Conservation (phyloP, 164 flowering plant genomes). For the Tinospora cordifolia region DNA sequence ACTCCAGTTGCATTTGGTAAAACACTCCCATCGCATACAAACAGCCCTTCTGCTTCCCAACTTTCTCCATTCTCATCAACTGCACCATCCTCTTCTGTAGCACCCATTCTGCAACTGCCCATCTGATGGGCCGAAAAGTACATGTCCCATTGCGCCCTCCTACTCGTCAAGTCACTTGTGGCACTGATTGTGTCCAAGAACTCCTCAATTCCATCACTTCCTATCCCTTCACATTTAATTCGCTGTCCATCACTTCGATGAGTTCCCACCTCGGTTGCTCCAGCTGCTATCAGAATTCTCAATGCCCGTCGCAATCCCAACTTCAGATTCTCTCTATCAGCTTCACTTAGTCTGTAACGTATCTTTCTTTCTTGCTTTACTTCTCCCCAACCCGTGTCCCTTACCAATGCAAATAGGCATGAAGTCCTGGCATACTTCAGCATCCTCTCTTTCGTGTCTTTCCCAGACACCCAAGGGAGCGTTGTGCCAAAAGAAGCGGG, state of each 20-base stretch:
- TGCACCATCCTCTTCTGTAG: slow-evolving; percentile 25
- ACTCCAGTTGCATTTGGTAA: slow-evolving; percentile 39
- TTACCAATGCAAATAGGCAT: slow-evolving; percentile 26
- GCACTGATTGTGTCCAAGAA: slow-evolving; percentile 25
- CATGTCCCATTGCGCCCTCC: slow-evolving; percentile 22
- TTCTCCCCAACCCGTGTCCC: slow-evolving; percentile 35
- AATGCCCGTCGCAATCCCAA: slow-evolving; percentile 25
- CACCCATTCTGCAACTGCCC: slow-evolving; percentile 44
- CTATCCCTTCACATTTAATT: slow-evolving; percentile 26
- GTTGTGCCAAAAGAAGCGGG: slow-evolving; percentile 29
- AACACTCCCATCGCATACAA: slow-evolving; percentile 39
- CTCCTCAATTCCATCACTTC: slow-evolving; percentile 28
- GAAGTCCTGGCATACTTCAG: slow-evolving; percentile 29
- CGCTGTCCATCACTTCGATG: slow-evolving; percentile 30
- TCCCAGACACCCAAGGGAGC: slow-evolving; percentile 37
- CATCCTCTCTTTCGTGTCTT: slow-evolving; percentile 30
- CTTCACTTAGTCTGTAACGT: slow-evolving; percentile 14
- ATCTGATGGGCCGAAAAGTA: slow-evolving; percentile 37
- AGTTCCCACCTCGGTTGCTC: slow-evolving; percentile 43
- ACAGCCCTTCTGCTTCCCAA: slow-evolving; percentile 42
- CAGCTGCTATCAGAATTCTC: slow-evolving; percentile 39
- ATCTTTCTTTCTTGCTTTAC: slow-evolving; percentile 29
- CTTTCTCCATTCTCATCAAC: slow-evolving; percentile 45
- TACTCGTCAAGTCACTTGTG: slow-evolving; percentile 16
- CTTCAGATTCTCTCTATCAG: slow-evolving; percentile 30